phyloP scores from a whole-genome alignment of 2,329 filamentous ascomycete species.

The Eutypa lata region DNA sequence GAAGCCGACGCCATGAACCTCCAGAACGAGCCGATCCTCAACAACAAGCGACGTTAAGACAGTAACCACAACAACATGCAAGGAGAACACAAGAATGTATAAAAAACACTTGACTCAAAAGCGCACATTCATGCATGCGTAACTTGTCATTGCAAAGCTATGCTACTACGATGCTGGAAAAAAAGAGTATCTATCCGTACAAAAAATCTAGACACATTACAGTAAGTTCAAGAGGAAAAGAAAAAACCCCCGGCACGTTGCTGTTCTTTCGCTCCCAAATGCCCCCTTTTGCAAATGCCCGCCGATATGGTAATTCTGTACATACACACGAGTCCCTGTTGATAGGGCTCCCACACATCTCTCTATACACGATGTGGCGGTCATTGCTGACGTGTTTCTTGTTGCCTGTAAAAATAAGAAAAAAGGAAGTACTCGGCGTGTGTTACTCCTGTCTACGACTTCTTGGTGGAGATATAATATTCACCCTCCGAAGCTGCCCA shows the following conservation, averaged over 20 bases:
- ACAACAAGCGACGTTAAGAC: constrained; percentile 19
- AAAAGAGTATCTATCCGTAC: constrained; percentile 14
- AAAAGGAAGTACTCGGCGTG: background rate
- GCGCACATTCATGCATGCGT: background rate
- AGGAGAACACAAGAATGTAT: background rate
- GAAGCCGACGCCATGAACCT: constrained; percentile 87
- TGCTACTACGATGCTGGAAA: constrained; percentile 7
- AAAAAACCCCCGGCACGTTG: too few relatives aligned
- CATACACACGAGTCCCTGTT: constrained; percentile 1
- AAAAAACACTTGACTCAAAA: too few relatives aligned
- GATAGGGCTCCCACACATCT: constrained; percentile 3
- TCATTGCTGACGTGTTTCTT: constrained; percentile 1
- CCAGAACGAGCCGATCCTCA: constrained; percentile 46
- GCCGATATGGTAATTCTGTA: background rate
- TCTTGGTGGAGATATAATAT: constrained; percentile 86
- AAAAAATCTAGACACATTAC: constrained; percentile 17
- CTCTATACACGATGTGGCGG: background rate
- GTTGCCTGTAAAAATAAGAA: background rate
- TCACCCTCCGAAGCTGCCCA: constrained; percentile 84
- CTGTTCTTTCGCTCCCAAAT: constrained; percentile 2
- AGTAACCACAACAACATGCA: background rate
- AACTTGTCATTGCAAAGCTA: constrained; percentile 13
- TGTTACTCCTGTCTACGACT: constrained; percentile 35
- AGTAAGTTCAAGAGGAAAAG: constrained; percentile 18
- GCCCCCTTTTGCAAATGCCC: background rate